A percentile compares a stretch with the other conserved stretches of the same genome.
These are phyloP conservation scores for Pyrus communis DNA, from an alignment of 306 rosid species.

Conservation along the genomic window DNA sequence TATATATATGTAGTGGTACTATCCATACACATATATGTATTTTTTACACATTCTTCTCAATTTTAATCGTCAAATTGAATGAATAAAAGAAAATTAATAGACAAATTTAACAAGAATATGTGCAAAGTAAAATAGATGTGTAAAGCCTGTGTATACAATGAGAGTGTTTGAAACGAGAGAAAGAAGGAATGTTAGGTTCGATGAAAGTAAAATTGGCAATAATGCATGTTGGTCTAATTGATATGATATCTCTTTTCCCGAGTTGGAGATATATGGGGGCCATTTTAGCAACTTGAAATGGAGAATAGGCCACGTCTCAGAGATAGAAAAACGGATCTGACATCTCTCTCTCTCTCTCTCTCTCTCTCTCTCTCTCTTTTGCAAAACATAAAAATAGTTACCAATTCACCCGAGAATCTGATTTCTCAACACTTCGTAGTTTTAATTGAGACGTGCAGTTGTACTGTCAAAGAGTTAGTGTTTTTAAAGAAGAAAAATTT, in stretches of 20 bases:
- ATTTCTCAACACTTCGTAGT: not conserved
- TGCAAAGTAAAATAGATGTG: too few relatives aligned
- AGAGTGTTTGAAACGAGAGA: too few relatives aligned
- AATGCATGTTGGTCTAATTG: not conserved
- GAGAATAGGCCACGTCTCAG: constrained; percentile 61
- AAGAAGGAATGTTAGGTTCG: not conserved
- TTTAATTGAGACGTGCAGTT: not conserved
- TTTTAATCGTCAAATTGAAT: too few relatives aligned
- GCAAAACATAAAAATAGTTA: not conserved
- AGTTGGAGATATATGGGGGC: constrained; percentile 27
- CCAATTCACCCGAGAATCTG: not conserved
- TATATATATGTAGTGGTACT: too few relatives aligned
- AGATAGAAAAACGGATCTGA: constrained; percentile 8
- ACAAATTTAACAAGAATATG: too few relatives aligned
- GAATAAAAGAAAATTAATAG: too few relatives aligned
- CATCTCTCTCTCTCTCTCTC: constrained; percentile 1
- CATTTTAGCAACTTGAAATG: constrained; percentile 34
- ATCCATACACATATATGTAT: too few relatives aligned
- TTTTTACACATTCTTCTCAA: too few relatives aligned
- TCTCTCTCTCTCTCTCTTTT: too few relatives aligned
- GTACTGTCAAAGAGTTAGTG: too few relatives aligned
- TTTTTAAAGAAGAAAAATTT: too few relatives aligned
- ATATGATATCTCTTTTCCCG: not conserved
- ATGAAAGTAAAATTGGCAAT: not conserved
- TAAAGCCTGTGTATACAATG: too few relatives aligned